A percentile compares a stretch with the other conserved stretches of the same genome.
Evolutionary conservation across 2,329 filamentous ascomycete species (phyloP).

Genomic region (Bipolaris sorokiniana): DNA sequence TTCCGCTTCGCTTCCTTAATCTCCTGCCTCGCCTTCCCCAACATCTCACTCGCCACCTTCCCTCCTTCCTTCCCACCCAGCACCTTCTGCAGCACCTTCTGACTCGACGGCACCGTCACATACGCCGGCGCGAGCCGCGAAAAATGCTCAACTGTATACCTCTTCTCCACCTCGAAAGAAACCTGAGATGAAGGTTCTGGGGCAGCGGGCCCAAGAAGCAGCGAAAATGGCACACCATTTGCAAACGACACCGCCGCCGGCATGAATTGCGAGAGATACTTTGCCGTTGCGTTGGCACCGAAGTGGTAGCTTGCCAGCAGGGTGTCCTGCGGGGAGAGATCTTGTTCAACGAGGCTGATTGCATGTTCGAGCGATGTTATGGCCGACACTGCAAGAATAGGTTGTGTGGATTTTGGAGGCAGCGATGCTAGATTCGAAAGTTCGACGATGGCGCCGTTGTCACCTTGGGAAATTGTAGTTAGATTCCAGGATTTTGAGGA

Average conservation of each 20-base stretch:
- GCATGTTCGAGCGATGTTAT: slow-evolving; percentile 62
- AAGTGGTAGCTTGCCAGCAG: slow-evolving; percentile 62
- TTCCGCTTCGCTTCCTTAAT: slow-evolving; percentile 44
- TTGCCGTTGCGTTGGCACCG: slow-evolving; percentile 56
- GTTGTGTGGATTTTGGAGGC: slow-evolving; percentile 50
- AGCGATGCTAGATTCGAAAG: slow-evolving; percentile 35
- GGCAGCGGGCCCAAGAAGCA: slow-evolving; percentile 53
- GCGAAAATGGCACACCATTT: slow-evolving; percentile 63
- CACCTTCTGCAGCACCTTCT: slow-evolving; percentile 26
- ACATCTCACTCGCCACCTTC: slow-evolving; percentile 19
- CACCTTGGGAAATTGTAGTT: slow-evolving; percentile 33
- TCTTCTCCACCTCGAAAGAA: slow-evolving; percentile 20
- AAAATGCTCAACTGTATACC: slow-evolving; percentile 33
- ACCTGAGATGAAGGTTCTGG: slow-evolving; percentile 18
- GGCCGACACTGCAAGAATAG: slow-evolving; percentile 55
- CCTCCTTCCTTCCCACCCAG: slow-evolving; percentile 18
- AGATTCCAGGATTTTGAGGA: slow-evolving; percentile 28
- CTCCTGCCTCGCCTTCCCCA: slow-evolving; percentile 29
- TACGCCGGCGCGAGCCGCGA: slow-evolving; percentile 25
- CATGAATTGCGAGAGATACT: slow-evolving; percentile 66
- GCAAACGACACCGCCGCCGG: slow-evolving; percentile 58
- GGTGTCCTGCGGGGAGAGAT: slow-evolving; percentile 27
- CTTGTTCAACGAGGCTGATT: slow-evolving; percentile 54
- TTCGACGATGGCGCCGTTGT: slow-evolving; percentile 31
- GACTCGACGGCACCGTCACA: slow-evolving; percentile 16